Base-by-base conservation (phyloP, 345 rosid genomes). In the Acer saccharum region DNA sequence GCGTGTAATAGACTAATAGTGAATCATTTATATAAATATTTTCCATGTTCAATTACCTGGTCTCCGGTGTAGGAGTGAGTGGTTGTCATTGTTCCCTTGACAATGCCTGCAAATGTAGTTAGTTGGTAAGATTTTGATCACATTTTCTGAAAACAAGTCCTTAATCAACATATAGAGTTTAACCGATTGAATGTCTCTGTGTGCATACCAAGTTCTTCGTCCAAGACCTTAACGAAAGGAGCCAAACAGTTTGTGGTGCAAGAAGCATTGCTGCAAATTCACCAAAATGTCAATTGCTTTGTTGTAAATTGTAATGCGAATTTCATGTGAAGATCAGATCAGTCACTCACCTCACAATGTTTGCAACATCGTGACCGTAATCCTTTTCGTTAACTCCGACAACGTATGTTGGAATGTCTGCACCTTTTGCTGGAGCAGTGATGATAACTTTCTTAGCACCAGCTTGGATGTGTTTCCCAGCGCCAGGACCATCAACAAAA, bases 341-440 rank as follows among this genome's bases (percentile, higher is more conserved):
- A 43, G 2, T 21, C 3, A 74, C 88, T 27, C 20, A 93, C 99
- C 99, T 95, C 69, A 96, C 76, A 65, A 96, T 96, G 89, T 96
- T 81, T 55, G 98, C 55, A 27, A 89, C 97, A 1, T 96, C 91
- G 23, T 94, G 97, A 16, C 7, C 9, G 69, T 94, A 96, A 78
- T 96, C 98, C 81, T 84, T 74, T 79, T 96, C 99, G 32, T 96
- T 94, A 65, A 96, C 99, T 48, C 99, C 99, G 39, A 94, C 83
- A 21, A 96, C 99, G 68, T 94, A 96, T 21, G 99, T 96, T 6
- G 98, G 99, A 74, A 96, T 96, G 70, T 96, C 98, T 58, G 97
- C 98, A 35, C 99, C 99, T 88, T 96, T 94, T 39, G 99, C 99
- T 27, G 99, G 99, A 68, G 98, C 98, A 20, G 99, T 96, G 84